Base-by-base conservation (phyloP, 495 filamentous ascomycete species). In the Tuber aestivum region DNA sequence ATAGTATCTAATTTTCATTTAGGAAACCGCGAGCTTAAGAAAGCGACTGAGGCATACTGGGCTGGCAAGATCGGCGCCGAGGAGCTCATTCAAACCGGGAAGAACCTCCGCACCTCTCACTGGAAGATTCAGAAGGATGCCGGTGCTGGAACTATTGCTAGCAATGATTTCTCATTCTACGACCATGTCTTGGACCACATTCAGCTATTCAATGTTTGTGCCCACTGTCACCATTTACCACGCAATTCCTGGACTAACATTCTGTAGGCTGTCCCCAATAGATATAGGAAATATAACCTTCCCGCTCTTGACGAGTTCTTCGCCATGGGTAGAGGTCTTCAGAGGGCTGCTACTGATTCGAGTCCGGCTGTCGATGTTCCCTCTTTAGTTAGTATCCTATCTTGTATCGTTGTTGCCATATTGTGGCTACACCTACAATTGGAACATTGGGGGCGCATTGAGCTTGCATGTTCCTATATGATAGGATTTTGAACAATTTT, bases 101-200 rank as follows among this genome's bases (percentile, higher is more conserved):
- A 98, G 92, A 89, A 94, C 83, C 93, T 99, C 76, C 92, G 95
- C 88, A 88, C 92, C 74, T 94, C 91, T 83, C 95, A 99, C 91
- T 99, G 95, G 95, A 93, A 97, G 89, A 93, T 98, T 87, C 95
- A 97, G 89, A 95, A 98, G 89, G 90, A 94, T 86, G 94, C 94
- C 82, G 95, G 95, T 84, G 94, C 97, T 83, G 93, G 97, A 83
- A 89, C 93, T 86, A 98, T 99, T 86, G 95, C 95, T 83, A 95
- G 92, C 91, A 98, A 98, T 85, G 95, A 99, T 91, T 99, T 99
- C 85, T 92, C 96, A 77, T 94, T 92, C 88, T 99, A 99, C 85
- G 95, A 99, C 85, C 95, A 99, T 84, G 91, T 99, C 84, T 92
- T 99, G 56, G 93, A 95, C 86, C 95, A 99, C 88, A 97, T 97